Percentiles rank a stretch among this genome's conserved stretches.
These are phyloP conservation scores for Zygosaccharomyces rouxii DNA, from an alignment of 805 yeast genomes.

Conservation along the genomic window DNA sequence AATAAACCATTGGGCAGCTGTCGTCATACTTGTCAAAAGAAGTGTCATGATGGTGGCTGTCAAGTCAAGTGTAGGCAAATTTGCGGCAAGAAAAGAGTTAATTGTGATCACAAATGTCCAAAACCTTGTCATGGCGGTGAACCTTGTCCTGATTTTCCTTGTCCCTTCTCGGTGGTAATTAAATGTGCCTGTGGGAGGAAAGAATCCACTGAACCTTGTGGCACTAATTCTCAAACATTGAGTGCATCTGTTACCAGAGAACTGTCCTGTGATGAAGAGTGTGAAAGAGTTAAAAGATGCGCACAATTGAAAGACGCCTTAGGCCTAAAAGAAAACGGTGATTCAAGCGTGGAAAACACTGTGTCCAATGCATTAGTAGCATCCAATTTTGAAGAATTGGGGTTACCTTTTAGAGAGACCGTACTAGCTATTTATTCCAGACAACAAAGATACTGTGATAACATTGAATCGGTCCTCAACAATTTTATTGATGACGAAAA, in stretches of 20 bases:
- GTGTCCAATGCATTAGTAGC: conserved; percentile 21
- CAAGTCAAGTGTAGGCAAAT: conserved; percentile 50
- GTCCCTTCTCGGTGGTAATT: conserved; percentile 48
- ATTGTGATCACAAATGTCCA: conserved; percentile 68
- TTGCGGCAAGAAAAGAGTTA: conserved; percentile 49
- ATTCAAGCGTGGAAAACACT: neutral
- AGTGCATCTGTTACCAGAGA: conserved; percentile 35
- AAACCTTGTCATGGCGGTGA: conserved; percentile 59
- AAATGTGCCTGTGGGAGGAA: conserved; percentile 64
- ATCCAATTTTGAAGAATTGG: conserved; percentile 26
- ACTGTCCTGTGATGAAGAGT: conserved; percentile 65
- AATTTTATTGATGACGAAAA: conserved; percentile 43
- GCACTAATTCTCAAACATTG: conserved; percentile 39
- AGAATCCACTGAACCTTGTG: conserved; percentile 49
- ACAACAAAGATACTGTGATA: conserved; percentile 66
- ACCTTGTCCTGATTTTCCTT: conserved; percentile 51
- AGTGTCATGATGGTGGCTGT: conserved; percentile 64
- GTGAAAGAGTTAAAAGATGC: conserved; percentile 59
- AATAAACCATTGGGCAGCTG: conserved; percentile 46
- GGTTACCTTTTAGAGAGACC: conserved; percentile 42
- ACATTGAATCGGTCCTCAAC: conserved; percentile 52
- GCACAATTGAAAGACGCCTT: conserved; percentile 61
- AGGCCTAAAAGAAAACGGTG: conserved; percentile 25
- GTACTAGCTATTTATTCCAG: conserved; percentile 45
- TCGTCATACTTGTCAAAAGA: conserved; percentile 46